These are phyloP conservation scores for Phytophthora palmivora DNA, from an alignment of 352 stramenopile genomes.

Conservation along the genomic window DNA sequence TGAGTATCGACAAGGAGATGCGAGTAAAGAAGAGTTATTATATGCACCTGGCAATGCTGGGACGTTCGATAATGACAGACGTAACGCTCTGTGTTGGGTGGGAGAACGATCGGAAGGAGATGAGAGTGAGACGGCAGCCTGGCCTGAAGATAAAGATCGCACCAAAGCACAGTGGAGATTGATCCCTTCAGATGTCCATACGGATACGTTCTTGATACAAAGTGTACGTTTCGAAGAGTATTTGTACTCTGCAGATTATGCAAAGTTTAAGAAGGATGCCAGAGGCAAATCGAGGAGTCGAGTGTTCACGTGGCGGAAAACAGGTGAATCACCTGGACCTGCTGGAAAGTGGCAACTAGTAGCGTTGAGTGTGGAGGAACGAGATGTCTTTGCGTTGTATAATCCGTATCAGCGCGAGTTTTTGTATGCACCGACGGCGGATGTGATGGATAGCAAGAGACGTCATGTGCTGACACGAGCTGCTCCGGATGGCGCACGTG, in stretches of 20 bases:
- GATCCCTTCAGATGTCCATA: conserved; percentile 60
- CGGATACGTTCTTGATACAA: conserved; percentile 74
- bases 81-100: conserved; percentile 58
- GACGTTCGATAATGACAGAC: conserved; percentile 56
- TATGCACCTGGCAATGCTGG: conserved; percentile 55
- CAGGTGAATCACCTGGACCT: conserved; percentile 47
- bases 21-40: conserved; percentile 47
- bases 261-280: conserved; percentile 67
- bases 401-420: conserved; percentile 81
- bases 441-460: conserved; percentile 62
- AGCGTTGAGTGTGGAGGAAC: conserved; percentile 42
- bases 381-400: conserved; percentile 78
- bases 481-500: conserved; percentile 47
- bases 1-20: conserved; percentile 33
- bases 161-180: conserved; percentile 66
- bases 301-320: conserved; percentile 71
- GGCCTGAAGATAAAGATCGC: conserved; percentile 44
- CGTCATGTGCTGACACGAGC: conserved; percentile 62
- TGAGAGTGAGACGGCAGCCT: conserved; percentile 24
- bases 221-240: conserved; percentile 65
- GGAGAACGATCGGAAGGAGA: conserved; percentile 24
- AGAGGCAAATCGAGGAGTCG: conserved; percentile 58
- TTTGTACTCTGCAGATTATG: conserved; percentile 73
- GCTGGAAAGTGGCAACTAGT: conserved; percentile 74
- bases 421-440: conserved; percentile 60